Conservation (phyloP, 2,329 filamentous ascomycete genomes). For the Penicillium sp. region DNA sequence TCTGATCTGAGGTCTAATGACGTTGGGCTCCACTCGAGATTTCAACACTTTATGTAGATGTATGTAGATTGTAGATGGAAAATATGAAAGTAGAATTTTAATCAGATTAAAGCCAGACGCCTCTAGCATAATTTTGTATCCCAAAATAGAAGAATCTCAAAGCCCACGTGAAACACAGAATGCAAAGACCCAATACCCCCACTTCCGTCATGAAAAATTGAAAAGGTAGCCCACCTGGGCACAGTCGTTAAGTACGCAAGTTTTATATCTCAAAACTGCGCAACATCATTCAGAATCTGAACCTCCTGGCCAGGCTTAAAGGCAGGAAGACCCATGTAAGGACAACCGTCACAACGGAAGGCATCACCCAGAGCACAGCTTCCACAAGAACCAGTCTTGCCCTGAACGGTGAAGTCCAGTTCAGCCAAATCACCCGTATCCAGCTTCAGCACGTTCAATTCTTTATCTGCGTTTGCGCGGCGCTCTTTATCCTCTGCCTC, state of each 20-base stretch:
- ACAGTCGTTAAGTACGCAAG: not conserved
- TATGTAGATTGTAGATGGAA: no score
- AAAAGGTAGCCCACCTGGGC: not conserved
- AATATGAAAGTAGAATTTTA: not conserved
- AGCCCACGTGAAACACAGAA: not conserved
- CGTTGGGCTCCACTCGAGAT: slow-evolving; percentile 6
- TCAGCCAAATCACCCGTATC: slow-evolving; percentile 72
- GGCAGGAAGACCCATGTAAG: slow-evolving; percentile 86
- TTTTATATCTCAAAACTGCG: slow-evolving; percentile 62
- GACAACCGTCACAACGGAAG: slow-evolving; percentile 71
- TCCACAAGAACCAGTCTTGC: slow-evolving; percentile 91
- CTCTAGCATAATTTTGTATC: slow-evolving; percentile 4
- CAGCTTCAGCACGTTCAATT: slow-evolving; percentile 59
- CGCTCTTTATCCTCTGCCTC: slow-evolving; percentile 78
- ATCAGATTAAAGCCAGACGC: not conserved
- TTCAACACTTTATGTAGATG: not conserved
- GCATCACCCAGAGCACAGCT: slow-evolving; percentile 94
- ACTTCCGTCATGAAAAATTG: slow-evolving; percentile 1
- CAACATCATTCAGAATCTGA: slow-evolving; percentile 76
- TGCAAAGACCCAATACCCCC: not conserved
- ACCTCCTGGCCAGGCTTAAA: slow-evolving; percentile 98
- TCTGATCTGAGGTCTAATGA: slow-evolving; percentile 6
- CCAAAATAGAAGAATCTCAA: not conserved
- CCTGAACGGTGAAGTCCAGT: slow-evolving; percentile 95
- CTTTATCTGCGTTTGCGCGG: slow-evolving; percentile 62